phyloP scores from a whole-genome alignment of 495 filamentous ascomycete species.

The Neurospora tetraspora region DNA sequence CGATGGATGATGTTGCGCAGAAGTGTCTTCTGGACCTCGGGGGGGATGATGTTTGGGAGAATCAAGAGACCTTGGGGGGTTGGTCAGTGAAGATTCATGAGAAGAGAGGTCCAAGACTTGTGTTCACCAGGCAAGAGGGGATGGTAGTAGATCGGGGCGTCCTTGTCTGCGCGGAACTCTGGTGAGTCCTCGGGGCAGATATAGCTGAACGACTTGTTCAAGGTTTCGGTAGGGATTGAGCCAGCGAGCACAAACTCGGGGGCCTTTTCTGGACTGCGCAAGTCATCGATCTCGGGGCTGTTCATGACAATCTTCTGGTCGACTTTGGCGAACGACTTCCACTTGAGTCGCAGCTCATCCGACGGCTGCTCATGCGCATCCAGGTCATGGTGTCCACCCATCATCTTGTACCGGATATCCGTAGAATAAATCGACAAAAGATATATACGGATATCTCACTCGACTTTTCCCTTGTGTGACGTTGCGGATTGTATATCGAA shows the following conservation, averaged over 20 bases:
- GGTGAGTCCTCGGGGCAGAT: constrained; percentile 13
- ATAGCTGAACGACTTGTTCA: constrained; percentile 29
- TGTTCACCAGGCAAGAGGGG: constrained; percentile 29
- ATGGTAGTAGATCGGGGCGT: constrained; percentile 26
- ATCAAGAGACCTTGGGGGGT: constrained; percentile 55
- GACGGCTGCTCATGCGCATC: constrained; percentile 66
- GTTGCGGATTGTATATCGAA: neutral
- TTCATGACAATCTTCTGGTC: constrained; percentile 29
- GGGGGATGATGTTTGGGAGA: constrained; percentile 61
- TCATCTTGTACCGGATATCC: constrained; percentile 8
- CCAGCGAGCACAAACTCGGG: constrained; percentile 26
- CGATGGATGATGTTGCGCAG: constrained; percentile 64
- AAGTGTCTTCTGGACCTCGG: constrained; percentile 53
- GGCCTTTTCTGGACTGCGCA: constrained; percentile 18
- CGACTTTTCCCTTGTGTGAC: neutral
- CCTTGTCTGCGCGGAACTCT: constrained; percentile 12
- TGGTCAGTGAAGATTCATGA: neutral
- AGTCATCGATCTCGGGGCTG: constrained; percentile 34
- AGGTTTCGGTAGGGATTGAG: constrained; percentile 23
- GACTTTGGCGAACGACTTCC: constrained; percentile 45
- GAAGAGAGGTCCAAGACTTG: neutral
- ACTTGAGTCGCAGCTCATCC: constrained; percentile 48
- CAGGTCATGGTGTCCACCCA: constrained; percentile 36
- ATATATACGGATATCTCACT: neutral
- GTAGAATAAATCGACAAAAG: too few relatives aligned